A percentile compares a stretch with the other conserved stretches of the same genome.
These are phyloP conservation scores for Chrysosporium keratinophilum DNA, from an alignment of 2,329 filamentous ascomycete genomes.

Conservation along the genomic window DNA sequence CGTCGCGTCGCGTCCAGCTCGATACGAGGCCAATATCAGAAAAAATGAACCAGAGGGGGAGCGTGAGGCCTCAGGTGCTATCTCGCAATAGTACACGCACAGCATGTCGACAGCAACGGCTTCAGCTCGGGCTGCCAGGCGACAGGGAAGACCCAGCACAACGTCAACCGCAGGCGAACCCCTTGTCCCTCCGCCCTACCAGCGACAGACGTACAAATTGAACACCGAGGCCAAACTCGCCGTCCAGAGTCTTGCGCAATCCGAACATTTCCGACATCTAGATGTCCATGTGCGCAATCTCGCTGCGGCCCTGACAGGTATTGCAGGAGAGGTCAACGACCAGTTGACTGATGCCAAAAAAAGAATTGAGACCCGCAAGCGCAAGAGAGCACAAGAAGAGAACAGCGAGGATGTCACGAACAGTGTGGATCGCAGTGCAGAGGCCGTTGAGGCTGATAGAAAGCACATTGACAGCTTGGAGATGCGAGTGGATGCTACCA, in stretches of 20 bases:
- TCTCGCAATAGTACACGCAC: background rate
- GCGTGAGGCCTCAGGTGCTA: background rate
- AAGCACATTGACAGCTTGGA: constrained; percentile 35
- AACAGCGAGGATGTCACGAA: background rate
- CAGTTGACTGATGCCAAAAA: constrained; percentile 34
- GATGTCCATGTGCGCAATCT: constrained; percentile 42
- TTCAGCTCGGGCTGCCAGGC: background rate
- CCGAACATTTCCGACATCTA: constrained; percentile 36
- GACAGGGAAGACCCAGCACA: background rate
- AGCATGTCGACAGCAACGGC: background rate
- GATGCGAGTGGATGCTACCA: constrained; percentile 42
- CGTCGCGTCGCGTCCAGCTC: background rate
- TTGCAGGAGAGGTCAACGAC: constrained; percentile 48
- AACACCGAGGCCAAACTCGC: constrained; percentile 38
- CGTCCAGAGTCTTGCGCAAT: constrained; percentile 38
- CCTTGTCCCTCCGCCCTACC: constrained; percentile 40
- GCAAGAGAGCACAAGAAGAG: constrained; percentile 18
- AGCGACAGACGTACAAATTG: constrained; percentile 44
- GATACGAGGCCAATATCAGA: background rate
- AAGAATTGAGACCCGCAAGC: constrained; percentile 30
- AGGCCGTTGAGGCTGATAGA: constrained; percentile 30
- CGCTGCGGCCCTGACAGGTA: constrained; percentile 37
- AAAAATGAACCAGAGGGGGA: background rate
- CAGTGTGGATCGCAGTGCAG: constrained; percentile 18
- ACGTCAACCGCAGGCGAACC: background rate